Percentiles rank a stretch among this genome's conserved stretches.
phyloP scores from a whole-genome alignment of 225 moss, liverwort and hornwort genomes.

The Physcomitrellopsis africana region DNA sequence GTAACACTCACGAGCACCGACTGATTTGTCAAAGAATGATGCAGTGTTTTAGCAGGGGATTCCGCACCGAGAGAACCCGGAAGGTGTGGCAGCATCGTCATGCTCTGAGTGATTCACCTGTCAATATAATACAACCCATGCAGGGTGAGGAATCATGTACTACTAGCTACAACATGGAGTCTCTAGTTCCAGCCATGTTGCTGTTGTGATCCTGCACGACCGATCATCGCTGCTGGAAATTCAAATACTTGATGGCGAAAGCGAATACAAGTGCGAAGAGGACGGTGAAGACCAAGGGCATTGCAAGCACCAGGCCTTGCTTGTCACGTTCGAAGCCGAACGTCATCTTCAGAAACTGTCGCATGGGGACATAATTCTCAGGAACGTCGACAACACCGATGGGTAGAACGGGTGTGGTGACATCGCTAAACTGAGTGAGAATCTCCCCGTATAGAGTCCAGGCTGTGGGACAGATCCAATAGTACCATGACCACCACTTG shows the following conservation, averaged over 20 bases:
- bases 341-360: conserved; percentile 32
- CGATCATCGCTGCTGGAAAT: conserved; percentile 47
- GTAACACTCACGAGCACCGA: background rate
- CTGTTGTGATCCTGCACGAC: too few relatives aligned
- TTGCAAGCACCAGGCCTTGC: conserved; percentile 36
- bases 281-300: conserved; percentile 41
- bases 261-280: conserved; percentile 52
- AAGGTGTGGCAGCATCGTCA: background rate
- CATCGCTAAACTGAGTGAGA: conserved; percentile 57
- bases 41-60: background rate
- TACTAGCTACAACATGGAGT: background rate
- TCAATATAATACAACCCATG: background rate
- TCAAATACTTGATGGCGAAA: conserved; percentile 53
- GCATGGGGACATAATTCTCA: conserved; percentile 24
- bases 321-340: conserved; percentile 47
- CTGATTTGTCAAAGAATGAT: background rate
- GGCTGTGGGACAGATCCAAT: conserved; percentile 59
- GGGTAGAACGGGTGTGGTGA: conserved; percentile 18
- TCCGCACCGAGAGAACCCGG: too few relatives aligned
- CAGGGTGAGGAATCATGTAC: background rate
- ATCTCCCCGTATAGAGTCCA: conserved; percentile 66
- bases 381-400: conserved; percentile 18
- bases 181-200: too few relatives aligned
- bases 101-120: background rate
- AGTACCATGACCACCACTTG: conserved; percentile 69